Evolutionary conservation across 23 red algal genomes (phyloP), one percentile per base, ranked within the genome.

Genomic region (Pyropia haitanensis): DNA sequence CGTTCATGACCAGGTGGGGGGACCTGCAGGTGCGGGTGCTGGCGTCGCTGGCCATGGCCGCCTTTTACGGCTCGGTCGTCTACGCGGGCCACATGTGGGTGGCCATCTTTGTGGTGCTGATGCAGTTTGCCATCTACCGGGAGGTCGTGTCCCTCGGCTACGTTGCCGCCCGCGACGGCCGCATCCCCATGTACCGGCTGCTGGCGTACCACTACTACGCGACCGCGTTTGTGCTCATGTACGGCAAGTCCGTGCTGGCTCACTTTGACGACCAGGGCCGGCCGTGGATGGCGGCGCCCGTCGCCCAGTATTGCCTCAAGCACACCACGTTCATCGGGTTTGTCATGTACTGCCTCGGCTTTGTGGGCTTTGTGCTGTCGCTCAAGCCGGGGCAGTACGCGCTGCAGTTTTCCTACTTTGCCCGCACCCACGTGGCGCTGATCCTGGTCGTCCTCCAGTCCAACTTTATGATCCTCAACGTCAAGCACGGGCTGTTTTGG

Each of bases 381-480:
- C 52, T 98, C 5, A 19, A 74, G 49, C 85, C 81, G 49, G 71
- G 81, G 22, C 75, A 67, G 33, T 91, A 91, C 53, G 44, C 70
- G 53, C 81, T 81, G 27, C 94, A 98, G 75, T 89, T 98, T 50
- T 79, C 71, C 32, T 71, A 79, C 51, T 98, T 91, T 65, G 94
- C 78, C 0, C 71, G 94, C 17, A 81, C 85, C 7, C 73, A 85
- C 19, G 80, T 91, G 51, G 72, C 72, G 19, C 73, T 98, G 13
- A 34, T 88, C 12, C 49, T 98, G 51, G 94, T 90, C 32, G 87
- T 98, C n/a, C 66, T 83, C 39, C 87, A 91, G 71, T 29, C 85
- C 0, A 82, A 98, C 63, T 98, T 98, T 64, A 91, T 98, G 81
- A 90, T 98, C 53, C 76, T 90, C 49, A 98, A 98, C 71, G 61